phyloP scores from a whole-genome alignment of 306 rosid species.

The Cicer pinnatifidum region DNA sequence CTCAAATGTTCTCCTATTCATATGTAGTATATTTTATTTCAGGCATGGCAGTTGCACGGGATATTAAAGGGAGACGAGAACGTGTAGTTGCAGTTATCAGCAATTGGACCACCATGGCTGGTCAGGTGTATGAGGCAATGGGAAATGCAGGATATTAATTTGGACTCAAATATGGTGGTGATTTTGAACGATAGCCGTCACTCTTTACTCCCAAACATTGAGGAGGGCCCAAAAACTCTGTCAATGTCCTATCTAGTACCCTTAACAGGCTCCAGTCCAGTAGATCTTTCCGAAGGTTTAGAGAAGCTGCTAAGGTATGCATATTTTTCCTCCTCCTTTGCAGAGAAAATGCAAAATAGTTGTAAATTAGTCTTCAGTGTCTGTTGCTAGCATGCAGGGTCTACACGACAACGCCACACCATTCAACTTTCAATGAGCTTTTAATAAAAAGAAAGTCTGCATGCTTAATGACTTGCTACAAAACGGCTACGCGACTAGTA shows the following conservation, averaged over 20 bases:
- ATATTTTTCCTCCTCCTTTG: constrained; percentile 40
- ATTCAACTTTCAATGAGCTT: constrained; percentile 10
- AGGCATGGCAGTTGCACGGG: constrained; percentile 98
- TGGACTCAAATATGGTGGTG: constrained; percentile 87
- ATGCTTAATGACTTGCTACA: neutral
- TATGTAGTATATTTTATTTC: constrained; percentile 39
- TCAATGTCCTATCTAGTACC: constrained; percentile 83
- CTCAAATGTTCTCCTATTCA: constrained; percentile 28
- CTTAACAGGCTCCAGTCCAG: constrained; percentile 89
- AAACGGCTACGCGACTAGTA: constrained; percentile 11
- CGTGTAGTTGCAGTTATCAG: constrained; percentile 76
- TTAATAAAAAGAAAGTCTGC: neutral
- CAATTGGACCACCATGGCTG: constrained; percentile 85
- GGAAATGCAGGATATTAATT: constrained; percentile 87
- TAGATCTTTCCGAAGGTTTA: constrained; percentile 79
- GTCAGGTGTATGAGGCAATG: constrained; percentile 94
- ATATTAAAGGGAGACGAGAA: constrained; percentile 83
- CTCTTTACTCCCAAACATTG: constrained; percentile 74
- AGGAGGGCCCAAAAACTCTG: constrained; percentile 75
- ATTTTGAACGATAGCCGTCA: constrained; percentile 87
- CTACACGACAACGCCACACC: constrained; percentile 8
- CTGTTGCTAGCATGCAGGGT: constrained; percentile 30
- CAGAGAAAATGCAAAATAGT: constrained; percentile 11
- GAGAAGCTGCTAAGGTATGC: constrained; percentile 92
- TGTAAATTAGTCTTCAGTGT: constrained; percentile 25